These are phyloP conservation scores for Podospora australis DNA, from an alignment of 495 filamentous ascomycete genomes.

Conservation along the genomic window DNA sequence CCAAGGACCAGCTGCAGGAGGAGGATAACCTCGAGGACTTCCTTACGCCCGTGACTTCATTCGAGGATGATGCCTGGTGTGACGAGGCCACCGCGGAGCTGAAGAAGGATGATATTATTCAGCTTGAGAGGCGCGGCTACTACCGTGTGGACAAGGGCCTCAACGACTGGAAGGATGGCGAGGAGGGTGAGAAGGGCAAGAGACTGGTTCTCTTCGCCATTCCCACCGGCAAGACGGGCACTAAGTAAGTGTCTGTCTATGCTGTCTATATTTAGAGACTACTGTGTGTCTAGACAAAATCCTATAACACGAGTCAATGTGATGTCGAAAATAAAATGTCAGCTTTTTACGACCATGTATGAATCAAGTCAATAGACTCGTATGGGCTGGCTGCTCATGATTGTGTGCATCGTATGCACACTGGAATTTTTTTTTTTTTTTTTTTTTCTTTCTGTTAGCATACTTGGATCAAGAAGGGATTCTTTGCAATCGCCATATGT, in stretches of 20 bases:
- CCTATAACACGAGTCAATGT: too few species aligned
- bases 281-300: too few species aligned
- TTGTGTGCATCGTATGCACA: too few species aligned
- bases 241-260: slow-evolving; percentile 19
- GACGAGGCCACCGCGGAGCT: slow-evolving; percentile 73
- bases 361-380: neutral
- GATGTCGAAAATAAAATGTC: too few species aligned
- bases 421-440: neutral
- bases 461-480: neutral
- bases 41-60: slow-evolving; percentile 68
- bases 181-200: slow-evolving; percentile 42
- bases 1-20: slow-evolving; percentile 80
- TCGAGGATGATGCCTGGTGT: slow-evolving; percentile 65
- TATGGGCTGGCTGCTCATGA: slow-evolving; percentile 10
- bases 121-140: slow-evolving; percentile 90
- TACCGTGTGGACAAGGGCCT: slow-evolving; percentile 66
- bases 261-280: too few species aligned
- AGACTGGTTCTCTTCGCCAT: slow-evolving; percentile 74
- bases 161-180: slow-evolving; percentile 35
- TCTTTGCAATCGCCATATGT: too few species aligned
- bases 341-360: too few species aligned
- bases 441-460: neutral
- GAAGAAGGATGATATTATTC: slow-evolving; percentile 79
- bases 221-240: slow-evolving; percentile 48
- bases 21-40: slow-evolving; percentile 78